Base-by-base conservation (phyloP, 2,329 filamentous ascomycete species). In the Microsporum audouinii region DNA sequence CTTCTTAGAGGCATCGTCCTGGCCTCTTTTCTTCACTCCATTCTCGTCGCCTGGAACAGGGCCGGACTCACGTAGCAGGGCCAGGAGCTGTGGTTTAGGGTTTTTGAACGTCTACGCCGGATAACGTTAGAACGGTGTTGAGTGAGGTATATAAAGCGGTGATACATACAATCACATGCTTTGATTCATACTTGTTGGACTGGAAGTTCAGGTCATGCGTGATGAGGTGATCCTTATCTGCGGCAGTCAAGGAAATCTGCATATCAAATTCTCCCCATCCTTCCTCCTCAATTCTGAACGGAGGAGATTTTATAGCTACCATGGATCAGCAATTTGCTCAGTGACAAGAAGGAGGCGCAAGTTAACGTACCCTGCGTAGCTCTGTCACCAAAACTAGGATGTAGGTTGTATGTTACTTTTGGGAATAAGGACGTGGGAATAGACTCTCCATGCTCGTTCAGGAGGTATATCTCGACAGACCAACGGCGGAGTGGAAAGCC, bases 241-340 rank as follows among this genome's bases (percentile, higher is more conserved):
- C 85, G 49, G 88, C 88, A 71, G 86, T 88, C 67, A 95, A 82
- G 64, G 88, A 84, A 70, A 97, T 94, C 56, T 80, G 81, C 85
- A 99, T 92, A 72, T 97, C 94, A 73, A 99, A 99, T 77, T 97
- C 94, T 70, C 94, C 94, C 94, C 94, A 99, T 67, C 94, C 94
- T 76, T 96, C 89, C 76, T 99, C 95, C 65, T 85, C 80, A 75
- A 95, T 95, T 66, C 82, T 82, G 78, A 97, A 99, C 0, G 94
- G 94, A 0, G 91, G 84, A 66, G 88, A 86, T 71, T 86, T 87
- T 78, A 96, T 88, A 29, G 84, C 89, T 94, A 59, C 12, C 23
- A 53, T 34, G 27, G 27, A 36, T 47, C 10, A 49, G 29, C 29
- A 41, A 7, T 17, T n/a, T 7, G 39, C 14, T 43, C 23, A 43